These are phyloP conservation scores for Russula virescens DNA, from an alignment of 768 basidiomycete species.

Conservation along the genomic window DNA sequence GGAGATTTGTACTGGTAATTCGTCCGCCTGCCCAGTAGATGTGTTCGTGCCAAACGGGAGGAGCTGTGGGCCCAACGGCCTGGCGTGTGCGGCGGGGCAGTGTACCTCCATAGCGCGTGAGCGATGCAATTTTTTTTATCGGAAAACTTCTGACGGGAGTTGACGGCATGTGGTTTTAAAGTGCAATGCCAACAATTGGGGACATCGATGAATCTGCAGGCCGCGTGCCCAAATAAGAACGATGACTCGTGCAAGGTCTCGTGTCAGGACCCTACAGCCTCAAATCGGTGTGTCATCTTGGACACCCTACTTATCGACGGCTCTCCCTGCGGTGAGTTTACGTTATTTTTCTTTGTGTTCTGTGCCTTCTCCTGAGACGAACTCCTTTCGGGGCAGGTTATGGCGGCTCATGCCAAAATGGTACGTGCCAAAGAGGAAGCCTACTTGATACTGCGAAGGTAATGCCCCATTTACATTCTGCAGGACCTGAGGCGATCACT, in stretches of 20 bases:
- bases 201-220: constrained; percentile 59
- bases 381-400: constrained; percentile 42
- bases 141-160: constrained; percentile 9
- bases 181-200: constrained; percentile 76
- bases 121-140: constrained; percentile 25
- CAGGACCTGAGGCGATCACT: constrained; percentile 11
- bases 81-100: constrained; percentile 70
- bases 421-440: constrained; percentile 56
- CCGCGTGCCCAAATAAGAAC: constrained; percentile 57
- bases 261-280: constrained; percentile 61
- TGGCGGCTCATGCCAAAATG: constrained; percentile 60
- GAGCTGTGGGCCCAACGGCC: constrained; percentile 55
- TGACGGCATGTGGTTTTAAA: constrained; percentile 28
- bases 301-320: constrained; percentile 72
- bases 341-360: constrained; percentile 3
- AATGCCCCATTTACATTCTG: constrained; percentile 6
- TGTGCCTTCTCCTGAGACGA: constrained; percentile 17
- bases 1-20: constrained; percentile 73
- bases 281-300: constrained; percentile 62
- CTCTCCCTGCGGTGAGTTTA: constrained; percentile 67
- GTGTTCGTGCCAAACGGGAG: constrained; percentile 55
- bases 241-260: constrained; percentile 72
- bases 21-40: constrained; percentile 66
- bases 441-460: constrained; percentile 60
- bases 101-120: constrained; percentile 70